These are phyloP conservation scores for Rhizopogon vinicolor DNA, from an alignment of 768 basidiomycete species.

Conservation along the genomic window DNA sequence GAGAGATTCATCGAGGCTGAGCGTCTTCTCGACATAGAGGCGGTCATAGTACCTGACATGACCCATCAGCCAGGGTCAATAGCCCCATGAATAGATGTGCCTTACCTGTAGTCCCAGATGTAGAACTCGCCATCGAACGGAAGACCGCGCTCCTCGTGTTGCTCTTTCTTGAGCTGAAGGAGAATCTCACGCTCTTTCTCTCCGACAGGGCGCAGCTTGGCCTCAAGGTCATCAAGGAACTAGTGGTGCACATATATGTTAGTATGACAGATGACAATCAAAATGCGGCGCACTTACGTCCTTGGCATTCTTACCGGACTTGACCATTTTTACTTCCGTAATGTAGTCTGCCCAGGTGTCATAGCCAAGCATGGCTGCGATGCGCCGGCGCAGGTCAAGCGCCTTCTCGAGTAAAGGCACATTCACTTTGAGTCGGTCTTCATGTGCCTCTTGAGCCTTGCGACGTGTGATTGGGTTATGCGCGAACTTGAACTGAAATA, in stretches of 20 bases:
- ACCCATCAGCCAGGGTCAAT: not conserved
- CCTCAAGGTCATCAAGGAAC: constrained; percentile 78
- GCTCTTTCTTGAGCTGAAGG: constrained; percentile 70
- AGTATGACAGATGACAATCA: not conserved
- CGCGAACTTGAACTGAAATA: constrained; percentile 71
- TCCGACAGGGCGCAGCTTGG: constrained; percentile 70
- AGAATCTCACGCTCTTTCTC: constrained; percentile 61
- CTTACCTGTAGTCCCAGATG: constrained; percentile 82
- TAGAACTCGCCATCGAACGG: constrained; percentile 72
- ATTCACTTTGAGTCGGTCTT: constrained; percentile 65
- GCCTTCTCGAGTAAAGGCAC: constrained; percentile 65
- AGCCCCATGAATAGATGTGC: constrained; percentile 28
- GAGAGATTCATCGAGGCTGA: constrained; percentile 69
- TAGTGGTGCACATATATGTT: constrained; percentile 17
- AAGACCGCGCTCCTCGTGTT: constrained; percentile 53
- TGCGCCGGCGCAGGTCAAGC: constrained; percentile 64
- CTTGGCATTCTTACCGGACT: constrained; percentile 56
- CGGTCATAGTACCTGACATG: constrained; percentile 26
- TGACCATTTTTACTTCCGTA: constrained; percentile 86
- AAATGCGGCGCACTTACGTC: constrained; percentile 34
- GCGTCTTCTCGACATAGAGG: constrained; percentile 54
- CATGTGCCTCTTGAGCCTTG: constrained; percentile 60
- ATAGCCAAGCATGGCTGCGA: constrained; percentile 66
- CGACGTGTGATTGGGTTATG: constrained; percentile 65
- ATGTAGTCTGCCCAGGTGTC: constrained; percentile 80